Conservation (phyloP, 2,329 filamentous ascomycete species). For the Clonostachys chloroleuca region DNA sequence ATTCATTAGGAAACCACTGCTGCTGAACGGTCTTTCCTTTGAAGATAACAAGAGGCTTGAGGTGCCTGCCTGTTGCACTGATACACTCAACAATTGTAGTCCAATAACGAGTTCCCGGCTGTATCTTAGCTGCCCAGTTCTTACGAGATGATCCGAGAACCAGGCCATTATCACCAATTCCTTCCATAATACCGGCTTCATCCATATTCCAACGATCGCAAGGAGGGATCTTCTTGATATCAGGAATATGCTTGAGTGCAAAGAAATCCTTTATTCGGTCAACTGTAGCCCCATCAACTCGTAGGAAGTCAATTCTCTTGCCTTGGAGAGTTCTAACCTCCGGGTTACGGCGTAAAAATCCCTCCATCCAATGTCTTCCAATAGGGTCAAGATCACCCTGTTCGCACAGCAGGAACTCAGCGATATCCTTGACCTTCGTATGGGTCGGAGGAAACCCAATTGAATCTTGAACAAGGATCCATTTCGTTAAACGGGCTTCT, state of each 20-base stretch:
- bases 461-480: too few relatives aligned
- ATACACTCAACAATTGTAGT: background rate
- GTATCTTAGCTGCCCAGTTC: too few relatives aligned
- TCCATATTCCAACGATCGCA: background rate
- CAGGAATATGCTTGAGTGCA: background rate
- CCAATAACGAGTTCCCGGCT: too few relatives aligned
- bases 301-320: background rate
- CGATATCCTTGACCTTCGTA: background rate
- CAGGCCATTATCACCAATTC: background rate
- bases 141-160: too few relatives aligned
- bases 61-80: slow-evolving; percentile 6
- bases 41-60: background rate
- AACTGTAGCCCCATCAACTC: background rate
- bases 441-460: background rate
- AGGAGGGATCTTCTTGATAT: background rate
- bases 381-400: background rate
- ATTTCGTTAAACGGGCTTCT: too few relatives aligned
- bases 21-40: background rate
- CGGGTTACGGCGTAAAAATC: background rate
- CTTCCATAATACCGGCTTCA: background rate
- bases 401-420: background rate
- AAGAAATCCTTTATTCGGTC: background rate
- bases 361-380: background rate
- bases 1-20: background rate
- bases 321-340: background rate